phyloP scores from a whole-genome alignment of 768 basidiomycete genomes.

The Lactarius evosmus region DNA sequence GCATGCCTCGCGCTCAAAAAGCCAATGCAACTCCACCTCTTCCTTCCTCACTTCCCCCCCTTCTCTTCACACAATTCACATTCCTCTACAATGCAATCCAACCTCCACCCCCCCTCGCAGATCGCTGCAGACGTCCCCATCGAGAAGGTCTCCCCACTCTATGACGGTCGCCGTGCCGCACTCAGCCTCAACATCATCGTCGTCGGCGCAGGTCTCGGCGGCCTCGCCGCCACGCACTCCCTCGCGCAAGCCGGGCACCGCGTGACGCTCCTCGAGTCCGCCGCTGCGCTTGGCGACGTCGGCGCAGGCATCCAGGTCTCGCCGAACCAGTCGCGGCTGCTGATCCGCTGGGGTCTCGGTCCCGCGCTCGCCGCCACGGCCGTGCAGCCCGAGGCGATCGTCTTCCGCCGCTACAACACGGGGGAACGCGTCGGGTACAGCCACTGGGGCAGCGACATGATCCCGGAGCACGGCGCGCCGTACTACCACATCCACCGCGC shows the following conservation, averaged over 20 bases:
- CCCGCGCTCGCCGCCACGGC: constrained; percentile 34
- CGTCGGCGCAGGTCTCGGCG: constrained; percentile 44
- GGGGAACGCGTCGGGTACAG: constrained; percentile 41
- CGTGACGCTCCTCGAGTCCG: constrained; percentile 41
- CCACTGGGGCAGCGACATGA: constrained; percentile 36
- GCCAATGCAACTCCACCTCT: neutral
- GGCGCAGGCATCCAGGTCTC: constrained; percentile 45
- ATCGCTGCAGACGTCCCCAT: constrained; percentile 9
- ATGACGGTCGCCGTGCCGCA: constrained; percentile 35
- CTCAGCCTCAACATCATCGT: constrained; percentile 39
- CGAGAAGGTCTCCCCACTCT: constrained; percentile 30
- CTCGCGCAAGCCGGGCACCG: constrained; percentile 42
- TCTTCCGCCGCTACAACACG: constrained; percentile 38
- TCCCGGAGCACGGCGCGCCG: constrained; percentile 37
- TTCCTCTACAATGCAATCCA: constrained; percentile 1
- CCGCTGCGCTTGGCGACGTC: constrained; percentile 40
- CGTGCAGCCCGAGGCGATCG: constrained; percentile 40
- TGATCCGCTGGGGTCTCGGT: constrained; percentile 41
- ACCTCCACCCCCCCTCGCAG: neutral
- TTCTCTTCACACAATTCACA: neutral
- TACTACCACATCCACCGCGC: constrained; percentile 46
- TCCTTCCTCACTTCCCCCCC: neutral
- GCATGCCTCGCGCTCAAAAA: neutral
- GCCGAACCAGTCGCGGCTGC: constrained; percentile 40
- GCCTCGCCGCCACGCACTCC: constrained; percentile 40